phyloP scores from a whole-genome alignment of 202 grass and related monocot species.

The Brachypodium distachyon region DNA sequence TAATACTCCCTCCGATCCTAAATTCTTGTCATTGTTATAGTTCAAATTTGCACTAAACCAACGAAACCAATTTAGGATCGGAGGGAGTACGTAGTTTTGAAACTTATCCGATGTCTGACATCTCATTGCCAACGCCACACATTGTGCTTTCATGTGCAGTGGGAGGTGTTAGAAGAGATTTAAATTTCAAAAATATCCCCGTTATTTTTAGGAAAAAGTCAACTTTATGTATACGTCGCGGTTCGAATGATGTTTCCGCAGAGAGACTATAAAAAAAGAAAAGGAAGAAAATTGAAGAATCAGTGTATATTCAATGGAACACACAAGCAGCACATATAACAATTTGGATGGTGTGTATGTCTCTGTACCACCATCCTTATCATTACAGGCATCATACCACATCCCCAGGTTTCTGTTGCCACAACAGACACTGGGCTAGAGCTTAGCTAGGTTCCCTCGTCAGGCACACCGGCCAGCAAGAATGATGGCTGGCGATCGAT shows the following conservation, averaged over 20 bases:
- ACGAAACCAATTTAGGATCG: too few species aligned
- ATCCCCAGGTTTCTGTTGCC: conserved; percentile 8
- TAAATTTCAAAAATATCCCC: too few species aligned
- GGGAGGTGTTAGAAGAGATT: too few species aligned
- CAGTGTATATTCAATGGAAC: not conserved
- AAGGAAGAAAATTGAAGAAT: not conserved
- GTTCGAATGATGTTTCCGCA: too few species aligned
- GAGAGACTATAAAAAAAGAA: not conserved
- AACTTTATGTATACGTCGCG: too few species aligned
- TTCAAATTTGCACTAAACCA: too few species aligned
- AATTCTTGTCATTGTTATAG: too few species aligned
- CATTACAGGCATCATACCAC: not conserved
- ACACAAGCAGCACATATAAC: not conserved
- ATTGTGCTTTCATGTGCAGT: too few species aligned
- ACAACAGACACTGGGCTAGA: not conserved
- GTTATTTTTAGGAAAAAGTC: not conserved
- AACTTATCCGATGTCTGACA: too few species aligned
- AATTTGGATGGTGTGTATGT: not conserved
- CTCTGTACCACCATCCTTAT: not conserved
- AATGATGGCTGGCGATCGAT: not conserved
- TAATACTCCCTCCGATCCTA: too few species aligned
- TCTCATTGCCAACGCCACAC: too few species aligned
- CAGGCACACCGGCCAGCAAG: conserved; percentile 9
- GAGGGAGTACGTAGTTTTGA: too few species aligned
- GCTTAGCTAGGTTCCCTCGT: not conserved